Conservation (phyloP, 140 eudicot species). For the Bidens hawaiensis region DNA sequence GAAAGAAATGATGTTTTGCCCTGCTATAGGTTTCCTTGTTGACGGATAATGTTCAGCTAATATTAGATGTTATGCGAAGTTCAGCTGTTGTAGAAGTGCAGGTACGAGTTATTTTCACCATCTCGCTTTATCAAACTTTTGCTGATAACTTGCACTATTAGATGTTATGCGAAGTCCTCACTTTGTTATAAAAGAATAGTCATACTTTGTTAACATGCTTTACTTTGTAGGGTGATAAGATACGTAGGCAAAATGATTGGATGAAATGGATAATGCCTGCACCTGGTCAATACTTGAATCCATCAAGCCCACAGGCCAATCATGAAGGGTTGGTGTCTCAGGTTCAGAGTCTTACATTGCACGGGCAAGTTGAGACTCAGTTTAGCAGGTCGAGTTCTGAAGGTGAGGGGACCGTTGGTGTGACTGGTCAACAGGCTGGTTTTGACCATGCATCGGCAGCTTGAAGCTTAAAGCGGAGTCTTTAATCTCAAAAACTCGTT, state of each 20-base stretch:
- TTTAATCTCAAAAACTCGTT: background rate
- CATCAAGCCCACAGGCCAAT: constrained; percentile 43
- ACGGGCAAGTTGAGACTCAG: constrained; percentile 19
- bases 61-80: constrained; percentile 48
- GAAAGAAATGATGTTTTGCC: constrained; percentile 1
- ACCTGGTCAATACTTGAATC: constrained; percentile 29
- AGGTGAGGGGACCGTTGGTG: constrained; percentile 17
- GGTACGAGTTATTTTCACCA: constrained; percentile 28
- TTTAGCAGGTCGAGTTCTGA: constrained; percentile 40
- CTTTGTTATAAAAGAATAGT: too few relatives aligned
- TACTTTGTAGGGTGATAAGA: constrained; percentile 60
- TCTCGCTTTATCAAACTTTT: background rate
- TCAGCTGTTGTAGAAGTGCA: constrained; percentile 67
- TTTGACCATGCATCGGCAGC: constrained; percentile 22
- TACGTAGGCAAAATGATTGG: constrained; percentile 77
- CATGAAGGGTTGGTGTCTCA: constrained; percentile 32
- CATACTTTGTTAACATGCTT: background rate
- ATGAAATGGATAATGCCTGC: constrained; percentile 71
- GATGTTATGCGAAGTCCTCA: too few relatives aligned
- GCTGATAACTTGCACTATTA: background rate
- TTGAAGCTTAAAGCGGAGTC: constrained; percentile 26
- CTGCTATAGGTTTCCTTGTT: constrained; percentile 47
- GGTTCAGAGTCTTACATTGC: constrained; percentile 42
- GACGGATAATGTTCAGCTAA: constrained; percentile 51
- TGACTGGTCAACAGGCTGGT: constrained; percentile 27